Conservation (phyloP, 139 green algal species). For the Coccomyxa sp. region DNA sequence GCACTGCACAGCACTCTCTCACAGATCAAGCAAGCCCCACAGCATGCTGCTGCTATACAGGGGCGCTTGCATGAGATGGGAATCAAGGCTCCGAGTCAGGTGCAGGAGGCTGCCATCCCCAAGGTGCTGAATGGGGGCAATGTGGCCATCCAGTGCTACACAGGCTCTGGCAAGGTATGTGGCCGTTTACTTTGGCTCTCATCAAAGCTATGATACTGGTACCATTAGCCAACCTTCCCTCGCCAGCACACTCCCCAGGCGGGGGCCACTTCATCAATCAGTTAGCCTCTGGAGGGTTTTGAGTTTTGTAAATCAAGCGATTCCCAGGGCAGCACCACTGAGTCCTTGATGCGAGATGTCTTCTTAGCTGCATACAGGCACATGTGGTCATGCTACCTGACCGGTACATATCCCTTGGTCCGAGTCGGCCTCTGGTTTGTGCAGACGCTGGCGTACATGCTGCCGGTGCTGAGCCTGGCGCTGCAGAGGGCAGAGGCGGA, state of each 20-base stretch:
- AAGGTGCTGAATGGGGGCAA: conserved; percentile 55
- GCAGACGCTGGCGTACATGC: conserved; percentile 91
- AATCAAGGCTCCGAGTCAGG: conserved; percentile 57
- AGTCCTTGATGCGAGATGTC: no score
- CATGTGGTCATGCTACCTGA: no score
- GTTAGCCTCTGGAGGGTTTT: no score
- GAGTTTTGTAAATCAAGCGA: no score
- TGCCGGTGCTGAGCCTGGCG: conserved; percentile 73
- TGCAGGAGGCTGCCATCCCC: conserved; percentile 70
- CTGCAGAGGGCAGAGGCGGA: conserved; percentile 50
- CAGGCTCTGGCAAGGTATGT: conserved; percentile 86
- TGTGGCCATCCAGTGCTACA: conserved; percentile 83
- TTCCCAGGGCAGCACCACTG: no score
- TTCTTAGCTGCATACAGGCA: no score
- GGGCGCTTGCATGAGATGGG: conserved; percentile 30
- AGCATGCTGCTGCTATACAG: conserved; percentile 28
- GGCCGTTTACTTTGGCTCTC: neutral
- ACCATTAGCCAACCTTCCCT: neutral
- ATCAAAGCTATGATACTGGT: neutral
- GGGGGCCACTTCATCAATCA: no score
- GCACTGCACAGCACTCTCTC: no score
- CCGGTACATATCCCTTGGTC: neutral
- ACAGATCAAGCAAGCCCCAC: no score
- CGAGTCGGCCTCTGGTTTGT: neutral
- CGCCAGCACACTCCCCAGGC: no score